Base-by-base conservation (phyloP, 306 rosid species). In the Vigna unguiculata region DNA sequence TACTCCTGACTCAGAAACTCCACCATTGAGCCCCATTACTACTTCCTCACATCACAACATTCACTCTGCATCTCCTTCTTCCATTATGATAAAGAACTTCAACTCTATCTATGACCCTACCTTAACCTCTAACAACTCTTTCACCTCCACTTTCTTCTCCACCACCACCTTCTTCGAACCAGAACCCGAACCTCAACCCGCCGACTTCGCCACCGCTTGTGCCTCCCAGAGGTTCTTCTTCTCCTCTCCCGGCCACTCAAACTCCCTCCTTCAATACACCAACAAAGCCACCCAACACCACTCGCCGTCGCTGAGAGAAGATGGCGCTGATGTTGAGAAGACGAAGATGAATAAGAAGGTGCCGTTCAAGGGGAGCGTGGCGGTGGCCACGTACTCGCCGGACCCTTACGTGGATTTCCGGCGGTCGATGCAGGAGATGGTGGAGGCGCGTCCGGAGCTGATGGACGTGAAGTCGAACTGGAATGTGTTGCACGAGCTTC, bases 151-250 rank as follows among this genome's bases (percentile, higher is more conserved):
- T 47, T 81, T 86, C 24, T 54, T 71, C 74, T 46, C 85, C 49
- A 77, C 60, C 21, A 14, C 75, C 53, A 47, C 76, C 9, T 68
- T 62, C 0, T 67, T 24, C 14, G 64, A 74, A 25, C 30, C 32
- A 0, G 81, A 76, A 54, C 21, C 66, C 1, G 30, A 78, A 71
- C 72, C 60, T 0, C 65, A 85, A 36, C 77, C 86, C 0, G 87
- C 47, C 0, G 91, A 89, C 60, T 82, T 89, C 12, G 96, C 93
- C 72, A 78, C 93, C 0, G 99, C 87, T 25, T 91, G 88, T 1
- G 91, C 99, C 68, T 92, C 99, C 41, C 82, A 84, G 20, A 96
- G 99, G 45, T 96, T 96, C 90, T 96, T 96, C 84, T 91, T 96
- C 89, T 83, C 99, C 46, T 81, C 98, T 3, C 99, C 99, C 0